Evolutionary conservation across 2,329 filamentous ascomycete species (phyloP), one percentile per base, ranked within the genome.

Genomic region (Arthroderma sp.): DNA sequence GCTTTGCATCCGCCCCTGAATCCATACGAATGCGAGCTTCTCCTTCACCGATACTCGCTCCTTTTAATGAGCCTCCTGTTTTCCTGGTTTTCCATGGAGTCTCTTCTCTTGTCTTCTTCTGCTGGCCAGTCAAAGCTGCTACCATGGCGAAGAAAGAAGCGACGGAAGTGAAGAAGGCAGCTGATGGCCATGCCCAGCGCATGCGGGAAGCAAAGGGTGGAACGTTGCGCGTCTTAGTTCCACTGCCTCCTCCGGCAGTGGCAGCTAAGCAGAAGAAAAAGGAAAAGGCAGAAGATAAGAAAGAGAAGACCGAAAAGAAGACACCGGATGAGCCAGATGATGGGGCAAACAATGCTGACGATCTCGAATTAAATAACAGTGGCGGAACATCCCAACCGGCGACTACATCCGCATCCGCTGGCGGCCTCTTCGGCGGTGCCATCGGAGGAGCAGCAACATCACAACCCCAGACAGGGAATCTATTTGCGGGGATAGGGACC

Each of bases 341-440:
- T 41, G 38, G 33, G n/a, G 23, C 11, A 23, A 44, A 33, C 17
- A 15, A 19, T 55, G 28, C 54, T 55, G 23, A 55, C 25, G 15
- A 25, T 55, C 7, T n/a, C 8, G 11, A 41, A 17, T 21, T 55
- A 11, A 44, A 31, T 21, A 31, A 44, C 17, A 44, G 33, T 53
- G 56, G 59, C 21, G 56, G 59, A 58, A 28, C 44, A 54, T 54
- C 53, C 35, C 54, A 56, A 19, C 47, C 54, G 9, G 54, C 59
- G 25, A 54, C 56, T 15, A 51, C 56, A 17, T 56, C 56, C 8
- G 44, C 59, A 52, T 52, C 58, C 53, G 61, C 66, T 17, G 67
- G 69, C 38, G 65, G 65, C 4, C 47, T 73, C 11, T 73, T 74
- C 54, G 69, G 70, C 23, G 64, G 61, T 17, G 13, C 47, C 8